phyloP scores from a whole-genome alignment of 2,329 filamentous ascomycete species.

The Scedosporium dehoogii region DNA sequence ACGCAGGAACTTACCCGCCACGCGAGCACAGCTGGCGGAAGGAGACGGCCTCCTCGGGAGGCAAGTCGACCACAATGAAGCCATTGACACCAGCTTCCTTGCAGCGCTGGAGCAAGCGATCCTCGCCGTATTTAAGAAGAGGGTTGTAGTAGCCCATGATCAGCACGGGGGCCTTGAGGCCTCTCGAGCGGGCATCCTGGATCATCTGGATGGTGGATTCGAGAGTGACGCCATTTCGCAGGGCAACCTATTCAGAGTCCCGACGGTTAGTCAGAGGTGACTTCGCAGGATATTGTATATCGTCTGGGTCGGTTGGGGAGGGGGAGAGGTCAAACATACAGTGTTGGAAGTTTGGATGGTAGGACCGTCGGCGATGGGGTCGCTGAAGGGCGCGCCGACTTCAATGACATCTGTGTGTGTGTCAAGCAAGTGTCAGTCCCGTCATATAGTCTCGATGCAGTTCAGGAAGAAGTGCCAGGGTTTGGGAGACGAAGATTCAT shows the following conservation, averaged over 20 bases:
- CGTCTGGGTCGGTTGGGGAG: background rate
- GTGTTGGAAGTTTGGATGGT: conserved; percentile 96
- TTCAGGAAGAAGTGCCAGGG: background rate
- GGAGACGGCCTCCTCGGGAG: conserved; percentile 87
- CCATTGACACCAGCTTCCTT: conserved; percentile 81
- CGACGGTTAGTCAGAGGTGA: conserved; percentile 8
- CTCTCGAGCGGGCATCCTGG: conserved; percentile 64
- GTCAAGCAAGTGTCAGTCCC: conserved; percentile 6
- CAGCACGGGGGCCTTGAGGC: conserved; percentile 72
- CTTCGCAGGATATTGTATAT: background rate
- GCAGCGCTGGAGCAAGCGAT: conserved; percentile 75
- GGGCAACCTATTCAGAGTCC: conserved; percentile 43
- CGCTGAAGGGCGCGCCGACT: conserved; percentile 91
- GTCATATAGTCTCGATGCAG: background rate
- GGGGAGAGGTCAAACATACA: conserved; percentile 29
- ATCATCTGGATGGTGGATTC: conserved; percentile 73
- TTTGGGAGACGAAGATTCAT: background rate
- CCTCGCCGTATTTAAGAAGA: conserved; percentile 86
- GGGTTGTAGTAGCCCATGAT: conserved; percentile 99
- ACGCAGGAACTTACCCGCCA: conserved; percentile 47
- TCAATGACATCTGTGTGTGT: conserved; percentile 75
- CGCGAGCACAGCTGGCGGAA: conserved; percentile 78
- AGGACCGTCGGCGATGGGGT: conserved; percentile 94
- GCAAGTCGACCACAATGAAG: conserved; percentile 93
- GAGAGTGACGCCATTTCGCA: conserved; percentile 82